Evolutionary conservation across 345 rosid species (phyloP).

Genomic region (Camelina hispida): DNA sequence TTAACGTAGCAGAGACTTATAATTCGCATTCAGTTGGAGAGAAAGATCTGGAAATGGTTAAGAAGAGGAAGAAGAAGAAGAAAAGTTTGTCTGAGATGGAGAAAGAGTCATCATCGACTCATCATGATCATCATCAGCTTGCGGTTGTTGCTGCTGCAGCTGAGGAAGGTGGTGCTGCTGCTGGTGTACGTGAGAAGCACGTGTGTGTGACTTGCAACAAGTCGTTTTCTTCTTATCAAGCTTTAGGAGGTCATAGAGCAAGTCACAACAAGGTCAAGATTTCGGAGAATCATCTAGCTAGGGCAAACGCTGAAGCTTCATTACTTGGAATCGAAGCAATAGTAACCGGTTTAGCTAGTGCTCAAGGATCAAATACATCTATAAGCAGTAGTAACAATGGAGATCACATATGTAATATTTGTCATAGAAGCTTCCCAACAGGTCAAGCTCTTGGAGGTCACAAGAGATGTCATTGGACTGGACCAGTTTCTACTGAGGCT

Average conservation of each 20-base stretch:
- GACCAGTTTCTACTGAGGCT: constrained; percentile 37
- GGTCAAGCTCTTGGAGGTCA: constrained; percentile 67
- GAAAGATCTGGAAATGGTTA: constrained; percentile 1
- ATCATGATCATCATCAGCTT: constrained; percentile 18
- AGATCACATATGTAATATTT: constrained; percentile 52
- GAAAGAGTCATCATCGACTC: constrained; percentile 32
- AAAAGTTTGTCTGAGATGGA: constrained; percentile 49
- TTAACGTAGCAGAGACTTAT: constrained; percentile 7
- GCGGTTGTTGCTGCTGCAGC: constrained; percentile 25
- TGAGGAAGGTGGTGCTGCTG: constrained; percentile 11
- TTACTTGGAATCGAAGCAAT: constrained; percentile 43
- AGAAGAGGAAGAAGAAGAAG: constrained; percentile 44
- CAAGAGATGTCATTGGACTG: constrained; percentile 57
- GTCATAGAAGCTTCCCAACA: constrained; percentile 46
- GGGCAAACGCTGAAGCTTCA: constrained; percentile 39
- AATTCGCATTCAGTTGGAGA: constrained; percentile 11
- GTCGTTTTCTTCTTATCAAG: constrained; percentile 54
- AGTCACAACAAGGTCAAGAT: constrained; percentile 56
- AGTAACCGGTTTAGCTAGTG: constrained; percentile 29
- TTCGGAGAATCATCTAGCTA: constrained; percentile 34
- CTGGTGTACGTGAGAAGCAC: constrained; percentile 30
- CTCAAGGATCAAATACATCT: constrained; percentile 35
- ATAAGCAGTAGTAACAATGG: constrained; percentile 33
- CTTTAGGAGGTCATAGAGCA: constrained; percentile 61
- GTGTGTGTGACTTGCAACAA: constrained; percentile 54